Conservation (phyloP, 140 eudicot species). For the Bidens hawaiensis region DNA sequence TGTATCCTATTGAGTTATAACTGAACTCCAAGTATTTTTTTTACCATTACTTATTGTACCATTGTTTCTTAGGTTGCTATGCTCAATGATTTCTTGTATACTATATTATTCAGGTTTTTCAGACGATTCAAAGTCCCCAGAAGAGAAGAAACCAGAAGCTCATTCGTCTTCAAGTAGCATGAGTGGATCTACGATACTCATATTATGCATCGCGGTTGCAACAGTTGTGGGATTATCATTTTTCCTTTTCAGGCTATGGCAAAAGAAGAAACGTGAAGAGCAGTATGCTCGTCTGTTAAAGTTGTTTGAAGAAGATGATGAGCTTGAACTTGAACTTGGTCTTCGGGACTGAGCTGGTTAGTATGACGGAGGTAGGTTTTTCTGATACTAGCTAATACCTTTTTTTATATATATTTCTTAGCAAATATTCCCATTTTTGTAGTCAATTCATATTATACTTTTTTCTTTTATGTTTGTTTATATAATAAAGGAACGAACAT, state of each 20-base stretch:
- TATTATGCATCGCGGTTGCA: constrained; percentile 45
- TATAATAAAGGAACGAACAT: too few species aligned
- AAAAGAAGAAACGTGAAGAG: too few species aligned
- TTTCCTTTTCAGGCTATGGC: too few species aligned
- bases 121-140: constrained; percentile 45
- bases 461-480: too few species aligned
- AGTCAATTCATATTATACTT: neutral
- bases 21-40: too few species aligned
- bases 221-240: constrained; percentile 47
- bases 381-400: neutral
- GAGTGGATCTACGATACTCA: constrained; percentile 48
- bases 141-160: constrained; percentile 28
- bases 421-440: neutral
- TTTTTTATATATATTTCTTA: neutral
- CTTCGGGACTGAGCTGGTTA: constrained; percentile 54
- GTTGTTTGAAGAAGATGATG: too few species aligned
- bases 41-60: neutral
- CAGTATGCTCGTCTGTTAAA: too few species aligned
- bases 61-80: neutral
- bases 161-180: constrained; percentile 42
- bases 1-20: neutral
- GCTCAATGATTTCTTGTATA: neutral
- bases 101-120: constrained; percentile 45
- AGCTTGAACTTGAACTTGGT: too few species aligned
- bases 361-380: constrained; percentile 14